These are phyloP conservation scores for Kwoniella pini DNA, from an alignment of 768 basidiomycete species.

Conservation along the genomic window DNA sequence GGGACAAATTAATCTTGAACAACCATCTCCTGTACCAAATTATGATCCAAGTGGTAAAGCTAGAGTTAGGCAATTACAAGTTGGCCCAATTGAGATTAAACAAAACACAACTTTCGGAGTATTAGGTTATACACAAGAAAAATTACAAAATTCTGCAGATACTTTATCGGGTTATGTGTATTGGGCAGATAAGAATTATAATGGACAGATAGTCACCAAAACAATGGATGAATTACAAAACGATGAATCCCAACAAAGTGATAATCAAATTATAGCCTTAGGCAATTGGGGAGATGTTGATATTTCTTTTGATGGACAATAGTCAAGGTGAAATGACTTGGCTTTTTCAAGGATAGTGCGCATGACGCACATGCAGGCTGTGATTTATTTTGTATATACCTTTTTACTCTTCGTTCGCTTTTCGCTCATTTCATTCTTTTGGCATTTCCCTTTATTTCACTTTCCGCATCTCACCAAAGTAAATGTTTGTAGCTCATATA, in stretches of 20 bases:
- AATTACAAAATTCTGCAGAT: conserved; percentile 10
- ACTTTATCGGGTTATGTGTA: conserved; percentile 25
- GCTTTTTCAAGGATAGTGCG: too few relatives aligned
- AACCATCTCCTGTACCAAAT: conserved; percentile 19
- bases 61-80: conserved; percentile 25
- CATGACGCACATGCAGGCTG: too few relatives aligned
- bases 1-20: conserved; percentile 31
- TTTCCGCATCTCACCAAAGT: too few relatives aligned
- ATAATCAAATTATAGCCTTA: conserved; percentile 28
- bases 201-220: conserved; percentile 4
- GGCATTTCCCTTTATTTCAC: too few relatives aligned
- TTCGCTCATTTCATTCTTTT: too few relatives aligned
- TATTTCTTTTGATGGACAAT: conserved; percentile 36
- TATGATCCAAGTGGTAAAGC: conserved; percentile 33
- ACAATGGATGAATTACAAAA: conserved; percentile 4
- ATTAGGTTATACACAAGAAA: conserved; percentile 25
- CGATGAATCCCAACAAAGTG: conserved; percentile 13
- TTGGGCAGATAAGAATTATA: conserved; percentile 16
- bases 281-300: conserved; percentile 41
- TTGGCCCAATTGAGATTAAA: conserved; percentile 24
- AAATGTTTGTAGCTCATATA: too few relatives aligned
- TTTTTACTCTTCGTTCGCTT: too few relatives aligned
- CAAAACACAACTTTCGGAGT: conserved; percentile 9
- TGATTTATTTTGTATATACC: too few relatives aligned
- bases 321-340: not conserved